Evolutionary conservation across 257 asterid species (phyloP).

Genomic region (Anisodus acutangulus): DNA sequence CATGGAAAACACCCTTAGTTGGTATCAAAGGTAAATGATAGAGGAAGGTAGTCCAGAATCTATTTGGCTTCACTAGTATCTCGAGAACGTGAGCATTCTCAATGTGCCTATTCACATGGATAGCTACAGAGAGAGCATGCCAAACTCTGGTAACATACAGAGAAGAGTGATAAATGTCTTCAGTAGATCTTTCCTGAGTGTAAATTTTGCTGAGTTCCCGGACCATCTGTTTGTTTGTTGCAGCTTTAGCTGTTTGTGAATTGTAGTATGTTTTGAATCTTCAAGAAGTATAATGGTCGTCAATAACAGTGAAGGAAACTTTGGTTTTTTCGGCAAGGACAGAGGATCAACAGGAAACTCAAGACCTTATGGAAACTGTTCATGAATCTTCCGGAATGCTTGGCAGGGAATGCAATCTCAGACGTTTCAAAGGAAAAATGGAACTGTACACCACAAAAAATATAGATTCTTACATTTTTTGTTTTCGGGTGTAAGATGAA

Average conservation of each 20-base stretch:
- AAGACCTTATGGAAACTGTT: neutral
- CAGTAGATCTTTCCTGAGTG: neutral
- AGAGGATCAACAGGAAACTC: neutral
- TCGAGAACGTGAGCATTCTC: neutral
- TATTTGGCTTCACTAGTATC: neutral
- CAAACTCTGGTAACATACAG: neutral
- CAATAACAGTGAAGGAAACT: neutral
- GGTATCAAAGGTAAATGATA: neutral
- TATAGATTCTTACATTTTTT: neutral
- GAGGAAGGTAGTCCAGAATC: neutral
- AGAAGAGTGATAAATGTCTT: neutral
- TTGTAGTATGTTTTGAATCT: neutral
- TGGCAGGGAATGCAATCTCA: neutral
- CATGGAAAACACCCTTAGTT: neutral
- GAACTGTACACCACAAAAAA: neutral
- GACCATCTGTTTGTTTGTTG: conserved; percentile 1
- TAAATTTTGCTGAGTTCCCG: neutral
- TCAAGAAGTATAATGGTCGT: neutral
- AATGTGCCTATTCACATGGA: neutral
- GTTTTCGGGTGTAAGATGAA: neutral
- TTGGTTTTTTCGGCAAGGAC: neutral
- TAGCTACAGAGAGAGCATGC: neutral
- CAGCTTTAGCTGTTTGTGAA: neutral
- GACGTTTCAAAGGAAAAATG: neutral
- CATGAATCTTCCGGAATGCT: neutral